phyloP scores from a whole-genome alignment of 345 rosid genomes.

The Combretum micranthum region DNA sequence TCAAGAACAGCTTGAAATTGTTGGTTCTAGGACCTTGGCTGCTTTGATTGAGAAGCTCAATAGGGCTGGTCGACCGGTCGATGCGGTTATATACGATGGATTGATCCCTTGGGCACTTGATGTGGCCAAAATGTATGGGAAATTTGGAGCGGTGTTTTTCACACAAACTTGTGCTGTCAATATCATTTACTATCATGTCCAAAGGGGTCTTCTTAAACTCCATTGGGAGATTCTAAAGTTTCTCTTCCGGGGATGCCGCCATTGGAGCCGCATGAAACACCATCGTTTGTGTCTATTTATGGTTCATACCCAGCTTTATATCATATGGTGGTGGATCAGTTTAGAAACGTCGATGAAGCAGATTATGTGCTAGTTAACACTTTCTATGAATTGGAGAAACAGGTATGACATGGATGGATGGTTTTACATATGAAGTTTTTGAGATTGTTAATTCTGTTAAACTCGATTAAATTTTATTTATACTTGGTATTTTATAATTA shows the following conservation, averaged over 20 bases:
- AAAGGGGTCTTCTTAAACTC: slow-evolving; percentile 19
- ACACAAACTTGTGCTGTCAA: slow-evolving; percentile 33
- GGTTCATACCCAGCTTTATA: slow-evolving; percentile 20
- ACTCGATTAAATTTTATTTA: too few species aligned
- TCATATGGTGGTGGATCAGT: slow-evolving; percentile 17
- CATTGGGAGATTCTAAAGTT: slow-evolving; percentile 8
- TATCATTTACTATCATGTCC: slow-evolving; percentile 19
- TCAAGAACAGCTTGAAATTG: background rate
- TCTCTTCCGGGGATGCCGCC: slow-evolving; percentile 32
- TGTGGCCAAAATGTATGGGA: slow-evolving; percentile 26
- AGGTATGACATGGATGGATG: too few species aligned
- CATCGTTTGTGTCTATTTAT: slow-evolving; percentile 19
- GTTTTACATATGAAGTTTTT: too few species aligned
- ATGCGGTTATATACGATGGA: slow-evolving; percentile 23
- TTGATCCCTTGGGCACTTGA: slow-evolving; percentile 35
- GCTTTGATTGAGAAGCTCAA: slow-evolving; percentile 15
- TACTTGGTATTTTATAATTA: too few species aligned
- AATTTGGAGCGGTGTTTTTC: slow-evolving; percentile 23
- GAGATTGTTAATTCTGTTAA: too few species aligned
- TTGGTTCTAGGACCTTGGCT: slow-evolving; percentile 20
- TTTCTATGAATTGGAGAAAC: slow-evolving; percentile 24
- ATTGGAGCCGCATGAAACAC: slow-evolving; percentile 16
- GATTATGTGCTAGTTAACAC: slow-evolving; percentile 26
- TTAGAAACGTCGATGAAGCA: slow-evolving; percentile 18
- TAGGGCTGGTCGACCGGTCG: slow-evolving; percentile 1